Conservation (phyloP, 768 basidiomycete genomes). For the Leccinum ochraceum region DNA sequence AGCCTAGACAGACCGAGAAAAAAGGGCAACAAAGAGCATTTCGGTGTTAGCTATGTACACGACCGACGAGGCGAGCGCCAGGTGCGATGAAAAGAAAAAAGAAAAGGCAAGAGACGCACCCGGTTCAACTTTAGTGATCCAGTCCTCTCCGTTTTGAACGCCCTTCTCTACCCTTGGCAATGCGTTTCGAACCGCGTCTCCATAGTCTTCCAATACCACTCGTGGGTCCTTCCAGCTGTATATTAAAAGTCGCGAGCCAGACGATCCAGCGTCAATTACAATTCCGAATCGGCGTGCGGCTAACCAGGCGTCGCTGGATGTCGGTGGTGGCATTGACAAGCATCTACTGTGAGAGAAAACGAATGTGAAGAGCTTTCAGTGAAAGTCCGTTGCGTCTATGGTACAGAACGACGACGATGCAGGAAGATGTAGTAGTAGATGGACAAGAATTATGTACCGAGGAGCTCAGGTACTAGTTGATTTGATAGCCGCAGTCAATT, state of each 20-base stretch:
- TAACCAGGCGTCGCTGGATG: conserved; percentile 72
- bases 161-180: conserved; percentile 93
- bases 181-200: conserved; percentile 47
- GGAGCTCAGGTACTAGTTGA: background rate
- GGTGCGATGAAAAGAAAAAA: background rate
- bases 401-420: conserved; percentile 7
- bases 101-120: conserved; percentile 53
- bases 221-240: conserved; percentile 95
- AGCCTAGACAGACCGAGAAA: conserved; percentile 50
- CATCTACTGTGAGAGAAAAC: conserved; percentile 27
- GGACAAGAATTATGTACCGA: background rate
- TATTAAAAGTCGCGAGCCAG: conserved; percentile 84
- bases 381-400: conserved; percentile 19
- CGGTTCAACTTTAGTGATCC: conserved; percentile 92
- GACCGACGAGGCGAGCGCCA: background rate
- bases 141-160: conserved; percentile 73
- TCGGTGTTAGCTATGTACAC: background rate
- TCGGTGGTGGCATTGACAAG: conserved; percentile 72
- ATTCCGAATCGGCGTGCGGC: conserved; percentile 83
- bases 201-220: conserved; percentile 52
- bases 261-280: conserved; percentile 98
- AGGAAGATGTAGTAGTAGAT: background rate
- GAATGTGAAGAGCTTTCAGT: conserved; percentile 23
- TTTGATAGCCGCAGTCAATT: conserved; percentile 6
- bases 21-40: background rate